A percentile compares a stretch with the other conserved stretches of the same genome.
These are phyloP conservation scores for Penicillium sp. DNA, from an alignment of 2,329 filamentous ascomycete genomes.

Conservation along the genomic window DNA sequence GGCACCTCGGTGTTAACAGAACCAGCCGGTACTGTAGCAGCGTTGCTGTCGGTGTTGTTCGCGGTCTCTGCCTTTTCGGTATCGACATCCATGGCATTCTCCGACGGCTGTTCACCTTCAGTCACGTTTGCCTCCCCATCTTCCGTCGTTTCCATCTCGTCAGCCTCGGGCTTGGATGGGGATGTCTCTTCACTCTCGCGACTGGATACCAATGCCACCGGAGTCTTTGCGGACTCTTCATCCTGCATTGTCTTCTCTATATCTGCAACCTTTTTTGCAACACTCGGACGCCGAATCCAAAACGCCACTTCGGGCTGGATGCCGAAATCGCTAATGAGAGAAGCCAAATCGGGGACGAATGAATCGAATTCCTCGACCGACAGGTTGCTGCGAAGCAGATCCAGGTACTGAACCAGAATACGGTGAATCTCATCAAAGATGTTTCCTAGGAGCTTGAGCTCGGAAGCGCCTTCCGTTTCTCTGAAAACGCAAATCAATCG, in stretches of 20 bases:
- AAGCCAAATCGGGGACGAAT: constrained; percentile 64
- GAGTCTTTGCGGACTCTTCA: too few species aligned
- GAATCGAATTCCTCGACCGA: constrained; percentile 66
- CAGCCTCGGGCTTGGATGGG: constrained; percentile 23
- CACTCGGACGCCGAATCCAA: constrained; percentile 65
- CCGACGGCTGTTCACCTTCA: too few species aligned
- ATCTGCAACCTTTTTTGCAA: constrained; percentile 43
- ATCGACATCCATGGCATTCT: constrained; percentile 31
- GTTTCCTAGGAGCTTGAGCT: constrained; percentile 80
- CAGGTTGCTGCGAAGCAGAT: constrained; percentile 74
- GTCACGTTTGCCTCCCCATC: constrained; percentile 19
- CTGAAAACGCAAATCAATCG: constrained; percentile 76
- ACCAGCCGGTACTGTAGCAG: too few species aligned
- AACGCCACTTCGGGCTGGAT: constrained; percentile 76
- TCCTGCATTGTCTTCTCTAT: too few species aligned
- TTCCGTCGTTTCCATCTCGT: constrained; percentile 31
- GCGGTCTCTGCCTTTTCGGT: constrained; percentile 22
- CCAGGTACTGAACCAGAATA: constrained; percentile 77
- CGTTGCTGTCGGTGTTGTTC: constrained; percentile 10
- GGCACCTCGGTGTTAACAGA: too few species aligned
- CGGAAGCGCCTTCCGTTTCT: constrained; percentile 64
- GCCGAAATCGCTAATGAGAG: constrained; percentile 68
- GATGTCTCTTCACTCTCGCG: too few species aligned
- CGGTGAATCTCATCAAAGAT: constrained; percentile 84
- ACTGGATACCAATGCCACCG: too few species aligned